These are phyloP conservation scores for Dothistroma septosporum DNA, from an alignment of 2,329 filamentous ascomycete species.

Conservation along the genomic window DNA sequence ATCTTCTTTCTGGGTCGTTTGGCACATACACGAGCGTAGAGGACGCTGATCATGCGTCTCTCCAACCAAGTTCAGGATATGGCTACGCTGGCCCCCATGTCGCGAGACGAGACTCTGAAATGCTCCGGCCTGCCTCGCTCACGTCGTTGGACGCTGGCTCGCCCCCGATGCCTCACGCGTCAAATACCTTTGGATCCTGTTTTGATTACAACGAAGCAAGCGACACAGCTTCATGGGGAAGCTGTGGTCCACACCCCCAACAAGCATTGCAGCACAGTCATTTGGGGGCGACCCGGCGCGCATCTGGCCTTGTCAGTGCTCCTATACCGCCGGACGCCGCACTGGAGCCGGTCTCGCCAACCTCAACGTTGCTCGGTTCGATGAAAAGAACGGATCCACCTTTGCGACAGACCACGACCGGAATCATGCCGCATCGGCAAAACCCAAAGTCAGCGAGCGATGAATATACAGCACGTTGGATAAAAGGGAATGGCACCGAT, in stretches of 20 bases:
- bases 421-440: constrained; percentile 19
- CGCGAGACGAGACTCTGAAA: neutral
- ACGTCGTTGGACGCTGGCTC: neutral
- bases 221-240: neutral
- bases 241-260: neutral
- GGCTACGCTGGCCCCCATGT: neutral
- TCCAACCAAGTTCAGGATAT: neutral
- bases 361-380: neutral
- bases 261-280: neutral
- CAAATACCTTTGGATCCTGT: neutral
- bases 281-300: neutral
- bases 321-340: neutral
- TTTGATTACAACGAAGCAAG: neutral
- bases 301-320: neutral
- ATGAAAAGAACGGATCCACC: neutral
- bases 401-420: neutral
- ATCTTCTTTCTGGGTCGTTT: neutral
- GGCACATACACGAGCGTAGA: neutral
- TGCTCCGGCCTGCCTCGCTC: neutral
- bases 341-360: neutral
- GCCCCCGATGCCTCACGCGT: neutral
- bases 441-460: constrained; percentile 66
- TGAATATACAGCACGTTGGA: constrained; percentile 78
- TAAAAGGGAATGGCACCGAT: constrained; percentile 80
- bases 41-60: neutral